Evolutionary conservation across 352 stramenopile genomes (phyloP), one percentile per base, ranked within the genome.

Genomic region (Pythium apleroticum): DNA sequence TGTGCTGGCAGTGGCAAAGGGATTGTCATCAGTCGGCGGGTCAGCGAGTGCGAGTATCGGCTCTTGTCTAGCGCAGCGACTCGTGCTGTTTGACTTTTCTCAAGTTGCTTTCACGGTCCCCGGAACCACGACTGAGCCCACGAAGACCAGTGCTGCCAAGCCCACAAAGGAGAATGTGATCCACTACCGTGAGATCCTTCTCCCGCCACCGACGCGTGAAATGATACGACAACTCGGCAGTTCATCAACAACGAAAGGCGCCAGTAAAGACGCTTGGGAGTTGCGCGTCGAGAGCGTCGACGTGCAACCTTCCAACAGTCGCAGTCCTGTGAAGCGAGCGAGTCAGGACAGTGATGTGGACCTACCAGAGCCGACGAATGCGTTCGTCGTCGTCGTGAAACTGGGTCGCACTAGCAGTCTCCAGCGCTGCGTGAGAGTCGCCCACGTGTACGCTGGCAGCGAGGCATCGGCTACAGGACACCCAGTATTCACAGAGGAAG

Each of bases 31-130:
- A 7, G 5, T 28, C 3, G 24, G 8, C 2, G 24, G 37, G 1
- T 22, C 31, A 46, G 48, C 25, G 8, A 27, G 27, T 50, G 30
- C 17, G 28, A n/a, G 31, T 20, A 20, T 17, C 20, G 17, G 20
- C 45, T 45, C 20, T 4, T 15, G 25, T 22, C 25, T 50, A 6
- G 19, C 50, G 20, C 56, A 22, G 5, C 65, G 65, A 10, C 22
- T 66, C n/a, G 33, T 71, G 1, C 45, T 71, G 2, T 50, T 71
- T 19, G 65, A 71, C 37, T 39, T 71, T 6, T 60, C 52, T 11
- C 58, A 64, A n/a, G 33, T 61, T 11, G 0, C 12, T 9, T 22
- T 59, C 33, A 37, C 28, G 12, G 20, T 11, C 20, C n/a, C 20
- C 12, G 48, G 7, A 61, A 4, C 15, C 12, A 24, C 61, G 35